Evolutionary conservation across 2,329 filamentous ascomycete species (phyloP), one percentile per base, ranked within the genome.

Genomic region (Aspergillus floridensis): DNA sequence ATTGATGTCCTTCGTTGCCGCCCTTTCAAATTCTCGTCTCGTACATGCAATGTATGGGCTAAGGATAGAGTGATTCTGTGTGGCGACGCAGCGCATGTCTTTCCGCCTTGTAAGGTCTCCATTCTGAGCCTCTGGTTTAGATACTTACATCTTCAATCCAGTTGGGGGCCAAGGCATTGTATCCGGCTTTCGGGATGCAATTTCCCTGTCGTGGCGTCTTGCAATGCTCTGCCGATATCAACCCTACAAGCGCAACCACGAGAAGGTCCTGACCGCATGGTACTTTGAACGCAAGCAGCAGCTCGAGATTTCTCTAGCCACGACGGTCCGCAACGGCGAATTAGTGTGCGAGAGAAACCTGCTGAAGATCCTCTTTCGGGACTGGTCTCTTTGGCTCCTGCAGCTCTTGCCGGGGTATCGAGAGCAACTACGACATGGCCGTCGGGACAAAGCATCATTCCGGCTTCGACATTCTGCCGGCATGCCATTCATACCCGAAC

Each of bases 61-160:
- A 63, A 73, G 12, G 72, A 70, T 8, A 70, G 76, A 5, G 76
- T 76, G 0, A 72, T 82, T 26, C 68, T 84, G 0, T 78, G 76
- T 47, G 81, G 81, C 16, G 81, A 83, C 61, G 74, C 81, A 5
- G 81, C 81, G 2, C 81, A 83, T 65, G 81, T 83, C 4, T 82
- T 83, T 59, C 81, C 81, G 5, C 81, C 81, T 2, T 82, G 73
- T 76, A 65, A 58, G 69, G 38, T 44, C n/a, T 8, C 21, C 14
- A 5, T 16, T 5, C 11, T 32, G 12, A 66, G 22, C 22, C 50
- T 24, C 22, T 22, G 22, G 1, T 22, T 4, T 22, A 4, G 3
- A 4, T 24, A n/a, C 32, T 38, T 48, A 58, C 52, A 19, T 41
- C 5, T 29, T 11, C 16, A 19, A 24, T 22, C 8, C 44, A 75